Conservation (phyloP, 2,329 filamentous ascomycete species). For the Aspergillus sp. region DNA sequence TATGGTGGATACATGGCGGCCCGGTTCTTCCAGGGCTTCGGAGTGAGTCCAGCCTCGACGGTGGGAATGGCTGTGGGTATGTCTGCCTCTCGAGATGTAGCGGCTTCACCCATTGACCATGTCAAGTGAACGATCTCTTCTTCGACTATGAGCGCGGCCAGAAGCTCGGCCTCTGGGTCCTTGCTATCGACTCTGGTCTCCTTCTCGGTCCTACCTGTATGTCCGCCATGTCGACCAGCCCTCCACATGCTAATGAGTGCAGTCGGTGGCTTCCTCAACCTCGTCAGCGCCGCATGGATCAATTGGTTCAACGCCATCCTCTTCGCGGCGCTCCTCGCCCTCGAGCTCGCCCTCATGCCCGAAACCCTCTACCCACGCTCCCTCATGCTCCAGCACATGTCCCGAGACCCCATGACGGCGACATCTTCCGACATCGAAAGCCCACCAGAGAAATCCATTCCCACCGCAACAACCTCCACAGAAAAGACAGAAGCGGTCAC, state of each 20-base stretch:
- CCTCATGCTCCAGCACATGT: constrained; percentile 45
- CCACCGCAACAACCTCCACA: background rate
- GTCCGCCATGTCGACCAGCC: constrained; percentile 4
- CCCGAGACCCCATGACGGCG: constrained; percentile 10
- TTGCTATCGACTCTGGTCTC: constrained; percentile 55
- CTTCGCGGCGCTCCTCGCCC: constrained; percentile 48
- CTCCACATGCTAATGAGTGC: background rate
- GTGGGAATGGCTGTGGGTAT: constrained; percentile 53
- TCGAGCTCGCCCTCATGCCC: constrained; percentile 52
- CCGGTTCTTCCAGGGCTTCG: constrained; percentile 58
- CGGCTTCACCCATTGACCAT: background rate
- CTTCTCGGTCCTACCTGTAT: constrained; percentile 49
- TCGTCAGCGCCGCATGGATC: constrained; percentile 52
- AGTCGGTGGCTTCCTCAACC: constrained; percentile 54
- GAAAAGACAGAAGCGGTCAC: background rate
- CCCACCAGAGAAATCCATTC: background rate
- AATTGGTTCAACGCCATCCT: constrained; percentile 57
- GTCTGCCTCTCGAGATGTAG: background rate
- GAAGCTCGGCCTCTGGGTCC: constrained; percentile 57
- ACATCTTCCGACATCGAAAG: constrained; percentile 27
- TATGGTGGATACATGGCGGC: constrained; percentile 58
- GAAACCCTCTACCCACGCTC: constrained; percentile 58
- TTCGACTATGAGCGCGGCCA: constrained; percentile 57
- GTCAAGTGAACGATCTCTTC: constrained; percentile 52
- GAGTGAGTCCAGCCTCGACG: constrained; percentile 54